phyloP scores from a whole-genome alignment of 2,329 filamentous ascomycete species.

The Sphaerulina vaccinii region DNA sequence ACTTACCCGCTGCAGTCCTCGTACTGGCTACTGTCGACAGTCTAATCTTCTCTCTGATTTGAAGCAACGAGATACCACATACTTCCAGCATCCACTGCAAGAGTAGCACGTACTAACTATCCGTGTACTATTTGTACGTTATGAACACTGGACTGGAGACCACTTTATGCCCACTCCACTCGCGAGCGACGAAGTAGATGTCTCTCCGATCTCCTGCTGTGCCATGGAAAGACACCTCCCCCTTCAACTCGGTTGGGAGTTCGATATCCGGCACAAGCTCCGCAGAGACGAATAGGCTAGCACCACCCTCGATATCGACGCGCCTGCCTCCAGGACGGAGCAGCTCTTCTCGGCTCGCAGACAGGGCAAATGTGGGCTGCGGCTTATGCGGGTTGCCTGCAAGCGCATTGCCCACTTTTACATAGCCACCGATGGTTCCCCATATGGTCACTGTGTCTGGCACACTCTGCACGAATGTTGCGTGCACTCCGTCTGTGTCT shows the following conservation, averaged over 20 bases:
- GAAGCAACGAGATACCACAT: not conserved
- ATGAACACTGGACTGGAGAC: not conserved
- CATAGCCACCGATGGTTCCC: slow-evolving; percentile 1
- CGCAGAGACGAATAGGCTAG: slow-evolving; percentile 3
- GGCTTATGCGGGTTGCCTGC: slow-evolving; percentile 1
- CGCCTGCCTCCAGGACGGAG: not conserved
- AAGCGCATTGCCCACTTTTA: slow-evolving; percentile 7
- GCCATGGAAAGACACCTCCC: not conserved
- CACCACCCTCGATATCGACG: not conserved
- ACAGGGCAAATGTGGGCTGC: slow-evolving; percentile 5
- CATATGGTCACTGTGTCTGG: not conserved
- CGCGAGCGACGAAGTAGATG: not conserved
- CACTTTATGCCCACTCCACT: not conserved
- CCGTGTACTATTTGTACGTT: not conserved
- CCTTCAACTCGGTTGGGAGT: not conserved
- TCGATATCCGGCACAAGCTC: not conserved
- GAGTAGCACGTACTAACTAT: not conserved
- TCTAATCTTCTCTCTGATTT: slow-evolving; percentile 40
- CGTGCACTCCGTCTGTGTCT: slow-evolving; percentile 9
- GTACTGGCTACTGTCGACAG: slow-evolving; percentile 33
- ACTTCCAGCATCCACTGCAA: not conserved
- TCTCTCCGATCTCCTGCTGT: not conserved
- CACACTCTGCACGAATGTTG: not conserved
- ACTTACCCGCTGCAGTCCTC: slow-evolving; percentile 30
- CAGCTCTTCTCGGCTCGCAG: not conserved